Percentiles rank a stretch among this genome's conserved stretches.
phyloP scores from a whole-genome alignment of 176 grass and related monocot genomes.

The Ananas comosus region DNA sequence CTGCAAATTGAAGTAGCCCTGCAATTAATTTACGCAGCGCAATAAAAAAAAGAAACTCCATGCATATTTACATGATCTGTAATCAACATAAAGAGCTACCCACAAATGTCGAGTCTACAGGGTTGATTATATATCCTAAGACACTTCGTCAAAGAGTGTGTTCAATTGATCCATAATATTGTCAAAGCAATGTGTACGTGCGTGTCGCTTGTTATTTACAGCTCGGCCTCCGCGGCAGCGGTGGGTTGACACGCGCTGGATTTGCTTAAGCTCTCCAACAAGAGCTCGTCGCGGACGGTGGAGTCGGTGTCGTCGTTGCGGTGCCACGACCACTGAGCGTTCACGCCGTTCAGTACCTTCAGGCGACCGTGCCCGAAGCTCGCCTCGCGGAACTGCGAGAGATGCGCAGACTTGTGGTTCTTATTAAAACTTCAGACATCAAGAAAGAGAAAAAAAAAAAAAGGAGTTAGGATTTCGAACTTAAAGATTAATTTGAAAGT shows the following conservation, averaged over 20 bases:
- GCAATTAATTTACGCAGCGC: too few relatives aligned
- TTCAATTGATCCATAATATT: too few relatives aligned
- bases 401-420: constrained; percentile 44
- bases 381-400: constrained; percentile 56
- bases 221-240: constrained; percentile 10
- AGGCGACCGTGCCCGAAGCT: constrained; percentile 87
- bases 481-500: too few relatives aligned
- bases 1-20: too few relatives aligned
- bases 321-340: constrained; percentile 86
- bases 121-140: too few relatives aligned
- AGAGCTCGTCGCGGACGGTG: constrained; percentile 52
- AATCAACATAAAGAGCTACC: too few relatives aligned
- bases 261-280: constrained; percentile 47
- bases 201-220: constrained; percentile 14
- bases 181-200: too few relatives aligned
- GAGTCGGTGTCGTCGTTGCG: constrained; percentile 68
- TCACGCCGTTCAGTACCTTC: constrained; percentile 48
- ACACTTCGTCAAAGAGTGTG: too few relatives aligned
- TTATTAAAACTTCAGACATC: constrained; percentile 46
- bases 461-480: neutral
- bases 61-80: too few relatives aligned
- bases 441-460: neutral
- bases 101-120: too few relatives aligned
- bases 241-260: constrained; percentile 23
- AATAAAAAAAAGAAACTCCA: too few relatives aligned